Conservation (phyloP, 225 moss, liverwort and hornwort genomes). For the Neckera pumila region DNA sequence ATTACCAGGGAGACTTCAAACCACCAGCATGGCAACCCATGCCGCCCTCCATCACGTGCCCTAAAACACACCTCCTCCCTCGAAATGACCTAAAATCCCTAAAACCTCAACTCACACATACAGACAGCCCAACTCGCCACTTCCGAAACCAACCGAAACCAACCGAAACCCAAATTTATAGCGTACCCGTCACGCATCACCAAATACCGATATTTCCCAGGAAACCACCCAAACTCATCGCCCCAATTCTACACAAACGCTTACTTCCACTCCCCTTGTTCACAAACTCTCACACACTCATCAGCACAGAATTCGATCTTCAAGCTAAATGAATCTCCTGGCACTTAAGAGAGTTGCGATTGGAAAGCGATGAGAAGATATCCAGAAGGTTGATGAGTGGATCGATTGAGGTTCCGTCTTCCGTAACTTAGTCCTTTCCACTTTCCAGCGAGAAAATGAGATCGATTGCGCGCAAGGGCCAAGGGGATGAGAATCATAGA, state of each 20-base stretch:
- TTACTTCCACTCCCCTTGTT: background rate
- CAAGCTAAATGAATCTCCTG: background rate
- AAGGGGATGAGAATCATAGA: background rate
- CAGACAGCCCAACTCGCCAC: background rate
- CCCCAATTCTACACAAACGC: background rate
- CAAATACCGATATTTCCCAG: background rate
- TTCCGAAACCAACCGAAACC: background rate
- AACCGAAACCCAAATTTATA: background rate
- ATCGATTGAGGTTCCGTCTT: background rate
- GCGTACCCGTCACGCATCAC: background rate
- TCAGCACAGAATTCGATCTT: background rate
- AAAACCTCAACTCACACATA: background rate
- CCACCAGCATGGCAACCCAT: background rate
- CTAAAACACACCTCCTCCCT: background rate
- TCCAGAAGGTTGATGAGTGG: background rate
- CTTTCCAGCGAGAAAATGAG: background rate
- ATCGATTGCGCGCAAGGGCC: background rate
- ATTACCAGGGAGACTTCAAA: background rate
- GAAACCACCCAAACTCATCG: background rate
- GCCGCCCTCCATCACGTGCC: background rate
- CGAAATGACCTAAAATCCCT: background rate
- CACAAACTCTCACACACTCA: background rate
- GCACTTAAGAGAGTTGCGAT: background rate
- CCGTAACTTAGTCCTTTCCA: background rate
- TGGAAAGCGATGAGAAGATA: background rate